Evolutionary conservation across 495 filamentous ascomycete species (phyloP).

Genomic region (Xylaria scruposa): DNA sequence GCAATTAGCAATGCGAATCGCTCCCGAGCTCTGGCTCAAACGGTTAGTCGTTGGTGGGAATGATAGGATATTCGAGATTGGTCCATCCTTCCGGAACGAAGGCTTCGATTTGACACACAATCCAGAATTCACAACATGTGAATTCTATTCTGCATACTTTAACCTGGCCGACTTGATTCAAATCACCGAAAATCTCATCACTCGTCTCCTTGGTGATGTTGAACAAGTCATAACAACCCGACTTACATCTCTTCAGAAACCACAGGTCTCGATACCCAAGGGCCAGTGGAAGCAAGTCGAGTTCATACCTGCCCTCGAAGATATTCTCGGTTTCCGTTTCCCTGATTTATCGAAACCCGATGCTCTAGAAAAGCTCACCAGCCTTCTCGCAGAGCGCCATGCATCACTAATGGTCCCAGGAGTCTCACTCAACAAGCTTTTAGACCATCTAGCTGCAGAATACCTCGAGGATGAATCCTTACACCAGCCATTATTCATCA

Average conservation of each 20-base stretch:
- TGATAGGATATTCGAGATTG: slow-evolving; percentile 89
- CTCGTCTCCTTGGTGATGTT: slow-evolving; percentile 61
- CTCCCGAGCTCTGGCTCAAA: slow-evolving; percentile 96
- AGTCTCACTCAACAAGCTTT: slow-evolving; percentile 75
- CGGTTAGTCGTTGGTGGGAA: slow-evolving; percentile 90
- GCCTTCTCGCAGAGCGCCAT: slow-evolving; percentile 57
- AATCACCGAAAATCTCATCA: slow-evolving; percentile 73
- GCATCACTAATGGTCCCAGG: slow-evolving; percentile 27
- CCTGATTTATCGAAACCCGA: slow-evolving; percentile 67
- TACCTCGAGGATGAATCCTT: slow-evolving; percentile 77
- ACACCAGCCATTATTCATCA: slow-evolving; percentile 81
- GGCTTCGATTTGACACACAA: slow-evolving; percentile 93
- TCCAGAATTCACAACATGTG: slow-evolving; percentile 95
- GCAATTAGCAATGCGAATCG: slow-evolving; percentile 77
- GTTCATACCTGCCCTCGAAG: slow-evolving; percentile 82
- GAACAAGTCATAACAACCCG: slow-evolving; percentile 54
- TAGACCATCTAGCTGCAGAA: slow-evolving; percentile 78
- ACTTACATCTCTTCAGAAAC: slow-evolving; percentile 52
- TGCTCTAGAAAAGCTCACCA: slow-evolving; percentile 62
- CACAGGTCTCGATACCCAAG: slow-evolving; percentile 55
- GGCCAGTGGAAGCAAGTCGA: slow-evolving; percentile 67
- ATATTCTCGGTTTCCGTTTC: slow-evolving; percentile 64
- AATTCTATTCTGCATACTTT: slow-evolving; percentile 91
- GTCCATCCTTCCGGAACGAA: slow-evolving; percentile 93
- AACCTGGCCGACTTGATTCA: slow-evolving; percentile 76